These are phyloP conservation scores for Tilletia walkeri DNA, from an alignment of 1,284 basidiomycete species.

Conservation along the genomic window DNA sequence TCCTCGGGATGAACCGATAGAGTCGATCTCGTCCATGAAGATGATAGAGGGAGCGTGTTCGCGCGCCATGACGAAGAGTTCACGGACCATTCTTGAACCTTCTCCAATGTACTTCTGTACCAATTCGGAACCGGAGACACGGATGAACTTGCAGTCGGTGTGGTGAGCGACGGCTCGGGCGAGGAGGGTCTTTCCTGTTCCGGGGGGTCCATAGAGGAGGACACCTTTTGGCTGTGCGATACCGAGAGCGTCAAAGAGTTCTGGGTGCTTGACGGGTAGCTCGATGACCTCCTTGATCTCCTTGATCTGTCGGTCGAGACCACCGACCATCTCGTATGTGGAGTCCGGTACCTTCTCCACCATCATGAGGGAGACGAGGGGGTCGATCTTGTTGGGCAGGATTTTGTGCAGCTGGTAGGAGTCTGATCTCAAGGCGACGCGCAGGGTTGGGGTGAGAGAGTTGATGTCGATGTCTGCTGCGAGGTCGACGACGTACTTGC, in stretches of 20 bases:
- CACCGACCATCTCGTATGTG: conserved; percentile 99
- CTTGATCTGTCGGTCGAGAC: conserved; percentile 96
- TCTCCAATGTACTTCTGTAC: conserved; percentile 99
- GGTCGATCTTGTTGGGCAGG: conserved; percentile 55
- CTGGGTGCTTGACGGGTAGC: conserved; percentile 94
- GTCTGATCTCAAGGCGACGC: conserved; percentile 92
- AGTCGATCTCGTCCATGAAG: conserved; percentile 99
- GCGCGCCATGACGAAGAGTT: conserved; percentile 97
- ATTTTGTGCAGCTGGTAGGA: conserved; percentile 68
- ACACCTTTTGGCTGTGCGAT: conserved; percentile 87
- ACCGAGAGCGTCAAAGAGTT: conserved; percentile 91
- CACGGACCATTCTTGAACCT: conserved; percentile 74
- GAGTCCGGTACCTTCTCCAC: conserved; percentile 99
- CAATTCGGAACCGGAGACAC: conserved; percentile 89
- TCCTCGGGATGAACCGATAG: conserved; percentile 89
- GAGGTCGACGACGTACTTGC: conserved; percentile 97
- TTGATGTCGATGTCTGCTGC: conserved; percentile 82
- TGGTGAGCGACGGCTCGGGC: conserved; percentile 66
- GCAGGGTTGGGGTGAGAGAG: conserved; percentile 78
- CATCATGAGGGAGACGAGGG: conserved; percentile 69
- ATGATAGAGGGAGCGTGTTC: conserved; percentile 99
- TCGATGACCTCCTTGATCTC: conserved; percentile 99
- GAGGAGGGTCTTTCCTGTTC: conserved; percentile 54
- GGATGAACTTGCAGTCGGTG: conserved; percentile 96
- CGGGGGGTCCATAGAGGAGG: conserved; percentile 53